Evolutionary conservation across 169 alveolate species (phyloP), one percentile per base, ranked within the genome.

Genomic region (Plasmodium fragile): DNA sequence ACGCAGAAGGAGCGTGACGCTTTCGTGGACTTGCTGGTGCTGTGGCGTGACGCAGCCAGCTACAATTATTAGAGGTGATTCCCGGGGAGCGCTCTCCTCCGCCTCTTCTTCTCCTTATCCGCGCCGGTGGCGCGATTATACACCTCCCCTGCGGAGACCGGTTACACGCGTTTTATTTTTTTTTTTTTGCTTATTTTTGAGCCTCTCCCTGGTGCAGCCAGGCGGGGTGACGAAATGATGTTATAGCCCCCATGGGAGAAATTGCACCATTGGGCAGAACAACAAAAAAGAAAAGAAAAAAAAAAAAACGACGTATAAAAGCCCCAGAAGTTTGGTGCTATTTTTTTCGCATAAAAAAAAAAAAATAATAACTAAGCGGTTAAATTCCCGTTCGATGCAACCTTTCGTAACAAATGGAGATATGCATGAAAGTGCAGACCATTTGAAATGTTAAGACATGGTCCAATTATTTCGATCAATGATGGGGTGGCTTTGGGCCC

Each of bases 21-120:
- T 16, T 78, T 97, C 25, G 98, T 96, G 41, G 99, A 98, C 80
- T 92, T 95, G 52, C 83, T 98, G 52, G 98, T 97, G 13, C 97
- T 97, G 93, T 98, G 99, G 99, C 97, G 99, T 65, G 99, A 98
- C 75, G 99, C 99, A 6, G 98, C 99, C 7, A 95, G 98, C 5
- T 98, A 97, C 96, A 97, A 97, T 93, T 97, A 96, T 65, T 96
- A 89, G 41, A 39, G 41, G 25, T 30, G 4, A 3, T 4, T 4
- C 28, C 71, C 30, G 18, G 8, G 10, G 0, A 55, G 71, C 1
- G 52, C 28, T 34, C 39, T 34, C 1, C 43, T 2, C 1, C 13
- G 4, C 3, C 49, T 41, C 49, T 11, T 2, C 5, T 36, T 36
- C 7, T 36, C 7, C 13, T 7, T 4, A 2, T 41, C 13, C 49